Evolutionary conservation across 225 moss, liverwort and hornwort genomes (phyloP).

Genomic region (Pseudoscleropodium purum): DNA sequence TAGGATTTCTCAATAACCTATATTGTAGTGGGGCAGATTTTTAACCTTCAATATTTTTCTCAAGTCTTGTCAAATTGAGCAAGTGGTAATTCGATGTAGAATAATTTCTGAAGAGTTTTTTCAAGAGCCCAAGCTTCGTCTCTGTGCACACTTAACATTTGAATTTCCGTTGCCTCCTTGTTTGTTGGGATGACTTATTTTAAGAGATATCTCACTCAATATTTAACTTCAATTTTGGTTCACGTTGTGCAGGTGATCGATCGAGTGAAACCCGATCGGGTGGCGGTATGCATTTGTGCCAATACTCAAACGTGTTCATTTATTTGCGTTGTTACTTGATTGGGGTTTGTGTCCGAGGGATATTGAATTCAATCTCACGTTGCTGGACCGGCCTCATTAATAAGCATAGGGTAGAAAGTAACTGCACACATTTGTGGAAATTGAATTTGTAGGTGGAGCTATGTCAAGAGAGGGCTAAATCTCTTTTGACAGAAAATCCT

Average conservation of each 20-base stretch:
- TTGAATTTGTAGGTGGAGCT: slow-evolving; percentile 45
- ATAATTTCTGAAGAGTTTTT: background rate
- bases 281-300: slow-evolving; percentile 52
- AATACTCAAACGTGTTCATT: background rate
- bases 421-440: background rate
- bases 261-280: slow-evolving; percentile 62
- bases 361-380: background rate
- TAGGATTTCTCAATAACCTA: background rate
- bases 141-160: background rate
- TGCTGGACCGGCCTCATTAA: background rate
- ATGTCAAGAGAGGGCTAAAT: slow-evolving; percentile 51
- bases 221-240: background rate
- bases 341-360: background rate
- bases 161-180: background rate
- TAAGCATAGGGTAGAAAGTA: background rate
- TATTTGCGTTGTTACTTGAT: background rate
- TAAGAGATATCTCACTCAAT: background rate
- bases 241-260: slow-evolving; percentile 72
- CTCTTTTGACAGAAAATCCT: slow-evolving; percentile 35
- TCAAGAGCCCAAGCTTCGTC: background rate
- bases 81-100: background rate
- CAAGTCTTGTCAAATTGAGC: background rate
- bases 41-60: background rate
- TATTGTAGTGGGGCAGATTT: background rate
- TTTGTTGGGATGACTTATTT: background rate